Base-by-base conservation (phyloP, 2,329 filamentous ascomycete species). In the Sporothrix dimorphospora region DNA sequence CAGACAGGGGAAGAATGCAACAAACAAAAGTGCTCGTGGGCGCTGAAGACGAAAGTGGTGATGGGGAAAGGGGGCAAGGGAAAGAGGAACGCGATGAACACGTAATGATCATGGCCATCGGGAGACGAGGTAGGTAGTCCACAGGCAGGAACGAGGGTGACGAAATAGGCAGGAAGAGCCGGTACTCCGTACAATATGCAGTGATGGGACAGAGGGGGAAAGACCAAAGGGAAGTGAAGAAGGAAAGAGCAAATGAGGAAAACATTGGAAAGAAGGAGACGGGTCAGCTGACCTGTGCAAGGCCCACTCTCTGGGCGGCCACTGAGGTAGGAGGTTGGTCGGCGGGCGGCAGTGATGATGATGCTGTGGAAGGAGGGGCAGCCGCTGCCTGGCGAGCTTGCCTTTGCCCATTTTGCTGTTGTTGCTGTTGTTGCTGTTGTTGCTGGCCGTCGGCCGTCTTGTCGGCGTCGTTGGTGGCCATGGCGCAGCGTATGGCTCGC, bases 251-350 rank as follows among this genome's bases (percentile, higher is more conserved):
- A 14, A 19, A 66, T 30, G 59, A 9, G 9, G 14, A 30, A 57
- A 27, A n/a, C 24, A 47, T 27, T 4, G 40, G 42, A 30, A n/a
- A 34, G 16, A 49, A 14, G 38, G 51, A 12, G 14, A 24, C 4
- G 42, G 8, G 47, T 66, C 69, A 67, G 55, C 73, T 69, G 42
- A 74, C 73, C 73, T 74, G 72, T 8, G 55, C 65, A 27, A 74
- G 59, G 11, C 72, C 57, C 19, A 67, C 68, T 14, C 72, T 63
- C 42, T 74, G 70, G 7, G 61, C 70, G 7, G 70, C 70, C 30
- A 53, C 42, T 38, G 47, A n/a, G 49, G 34, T 51, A 30, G 40
- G 55, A 55, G 27, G 49, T 27, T 21, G 71, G 71, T 42, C 45
- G 42, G 12, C 66, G n/a, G 63, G n/a, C 14, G 68, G 21, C 68